Conservation (phyloP, 768 basidiomycete genomes). For the Boletus tomentosulus region DNA sequence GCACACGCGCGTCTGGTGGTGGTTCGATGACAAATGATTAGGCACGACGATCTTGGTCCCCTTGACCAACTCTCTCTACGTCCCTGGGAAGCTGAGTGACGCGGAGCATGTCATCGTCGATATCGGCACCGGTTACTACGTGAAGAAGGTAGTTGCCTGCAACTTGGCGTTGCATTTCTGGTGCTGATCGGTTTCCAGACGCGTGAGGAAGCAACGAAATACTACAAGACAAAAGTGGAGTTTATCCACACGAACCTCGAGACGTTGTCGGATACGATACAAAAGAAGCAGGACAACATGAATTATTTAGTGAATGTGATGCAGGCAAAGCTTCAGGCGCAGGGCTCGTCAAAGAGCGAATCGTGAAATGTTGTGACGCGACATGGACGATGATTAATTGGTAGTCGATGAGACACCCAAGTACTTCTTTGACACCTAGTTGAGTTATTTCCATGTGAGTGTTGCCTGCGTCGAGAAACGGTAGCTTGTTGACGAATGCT, state of each 20-base stretch:
- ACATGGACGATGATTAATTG: background rate
- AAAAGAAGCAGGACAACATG: conserved; percentile 89
- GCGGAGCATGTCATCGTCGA: conserved; percentile 88
- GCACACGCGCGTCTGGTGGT: background rate
- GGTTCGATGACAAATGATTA: conserved; percentile 26
- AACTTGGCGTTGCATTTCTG: background rate
- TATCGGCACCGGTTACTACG: conserved; percentile 94
- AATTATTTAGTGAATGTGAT: conserved; percentile 68
- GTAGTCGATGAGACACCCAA: background rate
- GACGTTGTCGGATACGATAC: conserved; percentile 81
- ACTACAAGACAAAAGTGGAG: conserved; percentile 78
- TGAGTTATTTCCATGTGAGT: background rate
- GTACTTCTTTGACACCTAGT: background rate
- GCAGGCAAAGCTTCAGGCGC: conserved; percentile 52
- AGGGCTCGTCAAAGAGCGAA: conserved; percentile 17
- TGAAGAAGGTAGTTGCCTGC: conserved; percentile 69
- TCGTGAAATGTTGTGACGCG: conserved; percentile 11
- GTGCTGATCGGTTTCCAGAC: conserved; percentile 47
- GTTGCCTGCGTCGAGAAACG: background rate
- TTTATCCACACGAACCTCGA: conserved; percentile 84
- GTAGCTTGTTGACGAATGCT: background rate
- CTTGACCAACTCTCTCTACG: conserved; percentile 90
- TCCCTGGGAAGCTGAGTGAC: conserved; percentile 86
- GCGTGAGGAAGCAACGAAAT: conserved; percentile 70
- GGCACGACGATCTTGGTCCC: conserved; percentile 90